A percentile compares a stretch with the other conserved stretches of the same genome.
These are phyloP conservation scores for Actinomortierella ambigua DNA, from an alignment of 371 early-diverging fungal species.

Conservation along the genomic window DNA sequence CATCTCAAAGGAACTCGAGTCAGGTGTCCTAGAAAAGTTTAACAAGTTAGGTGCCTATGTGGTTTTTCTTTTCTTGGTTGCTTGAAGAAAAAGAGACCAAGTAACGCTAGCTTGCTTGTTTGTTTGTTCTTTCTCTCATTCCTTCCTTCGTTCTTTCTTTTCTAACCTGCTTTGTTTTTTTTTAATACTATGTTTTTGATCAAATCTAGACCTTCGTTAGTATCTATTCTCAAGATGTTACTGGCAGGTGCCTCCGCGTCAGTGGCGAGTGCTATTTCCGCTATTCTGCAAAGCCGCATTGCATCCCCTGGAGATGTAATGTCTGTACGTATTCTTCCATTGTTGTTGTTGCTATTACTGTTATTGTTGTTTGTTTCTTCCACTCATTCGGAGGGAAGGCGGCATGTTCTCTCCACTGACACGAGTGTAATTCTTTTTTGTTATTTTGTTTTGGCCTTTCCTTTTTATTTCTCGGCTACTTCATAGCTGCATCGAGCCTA, in stretches of 20 bases:
- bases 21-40: slow-evolving; percentile 48
- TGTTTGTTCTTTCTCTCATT: too few species aligned
- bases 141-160: too few species aligned
- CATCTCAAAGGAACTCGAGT: slow-evolving; percentile 66
- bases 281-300: slow-evolving; percentile 56
- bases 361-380: too few species aligned
- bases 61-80: too few species aligned
- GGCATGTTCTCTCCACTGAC: too few species aligned
- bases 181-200: neutral
- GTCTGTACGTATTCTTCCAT: slow-evolving; percentile 46
- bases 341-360: too few species aligned
- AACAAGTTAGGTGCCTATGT: slow-evolving; percentile 29
- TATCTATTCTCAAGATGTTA: slow-evolving; percentile 55
- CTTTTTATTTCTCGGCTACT: neutral
- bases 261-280: slow-evolving; percentile 58
- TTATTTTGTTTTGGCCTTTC: neutral
- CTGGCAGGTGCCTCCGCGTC: slow-evolving; percentile 52
- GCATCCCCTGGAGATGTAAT: slow-evolving; percentile 72
- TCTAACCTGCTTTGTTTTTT: neutral
- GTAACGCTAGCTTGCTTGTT: too few species aligned
- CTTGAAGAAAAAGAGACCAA: too few species aligned
- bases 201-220: slow-evolving; percentile 52
- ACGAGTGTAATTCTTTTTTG: neutral
- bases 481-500: slow-evolving; percentile 55
- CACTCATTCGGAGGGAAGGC: too few species aligned